Percentiles rank a stretch among this genome's conserved stretches.
phyloP scores from a whole-genome alignment of 495 filamentous ascomycete species.

The Penicillium dipodomyicola region DNA sequence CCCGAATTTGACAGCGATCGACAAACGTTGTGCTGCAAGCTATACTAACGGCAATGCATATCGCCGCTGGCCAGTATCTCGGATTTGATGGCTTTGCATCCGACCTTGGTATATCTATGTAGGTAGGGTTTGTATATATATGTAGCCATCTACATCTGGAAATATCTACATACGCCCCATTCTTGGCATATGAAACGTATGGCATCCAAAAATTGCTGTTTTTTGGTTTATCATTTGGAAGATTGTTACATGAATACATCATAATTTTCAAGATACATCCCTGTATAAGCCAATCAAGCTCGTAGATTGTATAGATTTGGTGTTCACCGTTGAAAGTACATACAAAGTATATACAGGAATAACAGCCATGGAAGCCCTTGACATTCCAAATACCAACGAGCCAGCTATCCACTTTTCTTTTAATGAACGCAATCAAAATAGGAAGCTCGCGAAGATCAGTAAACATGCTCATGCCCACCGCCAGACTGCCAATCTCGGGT shows the following conservation, averaged over 20 bases:
- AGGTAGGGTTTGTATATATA: background rate
- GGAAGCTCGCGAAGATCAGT: conserved; percentile 1
- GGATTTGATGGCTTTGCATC: background rate
- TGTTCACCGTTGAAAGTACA: background rate
- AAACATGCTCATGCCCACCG: conserved; percentile 1
- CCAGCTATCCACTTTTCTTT: background rate
- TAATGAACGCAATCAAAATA: background rate
- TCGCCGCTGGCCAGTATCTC: background rate
- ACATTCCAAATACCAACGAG: background rate
- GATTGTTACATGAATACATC: conserved; percentile 2
- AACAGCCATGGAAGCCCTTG: background rate
- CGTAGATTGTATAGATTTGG: background rate
- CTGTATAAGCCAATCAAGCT: background rate
- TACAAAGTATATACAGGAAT: background rate
- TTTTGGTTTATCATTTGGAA: conserved; percentile 5
- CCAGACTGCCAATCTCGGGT: background rate
- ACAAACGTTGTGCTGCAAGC: background rate
- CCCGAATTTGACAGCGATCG: conserved; percentile 1
- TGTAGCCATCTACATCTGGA: background rate
- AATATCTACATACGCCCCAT: background rate
- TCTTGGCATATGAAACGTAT: background rate
- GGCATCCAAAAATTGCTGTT: background rate
- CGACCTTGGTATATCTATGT: background rate
- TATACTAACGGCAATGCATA: conserved; percentile 4
- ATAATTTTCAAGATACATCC: background rate